A percentile compares a stretch with the other conserved stretches of the same genome.
These are phyloP conservation scores for Albugo laibachii DNA, from an alignment of 352 stramenopile species.

Conservation along the genomic window DNA sequence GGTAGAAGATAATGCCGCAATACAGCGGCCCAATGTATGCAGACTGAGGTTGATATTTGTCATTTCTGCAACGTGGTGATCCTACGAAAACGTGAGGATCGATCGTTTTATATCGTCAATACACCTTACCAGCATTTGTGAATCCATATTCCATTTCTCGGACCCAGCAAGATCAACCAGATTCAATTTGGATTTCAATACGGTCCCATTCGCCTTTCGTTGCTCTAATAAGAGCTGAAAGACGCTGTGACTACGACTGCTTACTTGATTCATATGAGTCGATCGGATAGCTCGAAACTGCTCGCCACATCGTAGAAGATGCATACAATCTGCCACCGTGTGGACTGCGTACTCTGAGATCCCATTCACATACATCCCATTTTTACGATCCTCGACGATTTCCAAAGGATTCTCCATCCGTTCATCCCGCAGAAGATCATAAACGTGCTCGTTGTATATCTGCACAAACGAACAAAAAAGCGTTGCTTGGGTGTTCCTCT, in stretches of 20 bases:
- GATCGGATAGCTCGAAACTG: slow-evolving; percentile 77
- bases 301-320: slow-evolving; percentile 64
- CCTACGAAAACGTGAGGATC: slow-evolving; percentile 28
- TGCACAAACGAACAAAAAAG: slow-evolving; percentile 78
- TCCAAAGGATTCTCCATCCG: slow-evolving; percentile 47
- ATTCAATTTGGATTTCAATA: slow-evolving; percentile 87
- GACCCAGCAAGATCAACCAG: slow-evolving; percentile 86
- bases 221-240: slow-evolving; percentile 78
- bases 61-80: slow-evolving; percentile 82
- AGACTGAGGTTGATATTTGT: slow-evolving; percentile 89
- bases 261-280: slow-evolving; percentile 84
- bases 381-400: slow-evolving; percentile 70
- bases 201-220: slow-evolving; percentile 31
- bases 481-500: slow-evolving; percentile 17
- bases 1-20: slow-evolving; percentile 46
- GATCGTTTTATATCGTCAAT: slow-evolving; percentile 7
- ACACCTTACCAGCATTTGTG: slow-evolving; percentile 46
- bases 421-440: slow-evolving; percentile 72
- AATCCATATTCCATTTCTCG: slow-evolving; percentile 82
- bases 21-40: slow-evolving; percentile 79
- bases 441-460: slow-evolving; percentile 87
- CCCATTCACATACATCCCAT: slow-evolving; percentile 83
- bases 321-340: slow-evolving; percentile 67
- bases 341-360: slow-evolving; percentile 81
- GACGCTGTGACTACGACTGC: slow-evolving; percentile 76